A percentile compares a stretch with the other conserved stretches of the same genome.
Conservation (phyloP, 345 rosid species). For the Acer campestre region DNA sequence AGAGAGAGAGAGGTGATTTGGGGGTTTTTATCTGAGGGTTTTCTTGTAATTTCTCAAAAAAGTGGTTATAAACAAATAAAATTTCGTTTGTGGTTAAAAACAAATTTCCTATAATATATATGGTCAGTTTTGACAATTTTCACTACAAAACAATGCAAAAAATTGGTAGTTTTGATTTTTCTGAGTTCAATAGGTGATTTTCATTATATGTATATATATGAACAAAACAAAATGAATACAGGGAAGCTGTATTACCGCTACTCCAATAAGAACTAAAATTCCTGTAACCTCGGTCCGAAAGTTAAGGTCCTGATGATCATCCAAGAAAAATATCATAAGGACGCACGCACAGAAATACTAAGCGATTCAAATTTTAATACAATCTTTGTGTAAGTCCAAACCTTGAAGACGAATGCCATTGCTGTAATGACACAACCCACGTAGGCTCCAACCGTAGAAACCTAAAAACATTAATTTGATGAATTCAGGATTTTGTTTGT, state of each 20-base stretch:
- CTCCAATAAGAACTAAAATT: slow-evolving; percentile 40
- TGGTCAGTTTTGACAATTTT: no score
- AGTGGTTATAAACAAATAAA: no score
- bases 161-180: neutral
- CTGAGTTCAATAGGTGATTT: no score
- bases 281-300: slow-evolving; percentile 14
- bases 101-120: no score
- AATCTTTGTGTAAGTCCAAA: neutral
- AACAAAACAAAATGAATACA: no score
- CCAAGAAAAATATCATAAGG: slow-evolving; percentile 13
- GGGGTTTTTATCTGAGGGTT: no score
- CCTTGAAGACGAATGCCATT: slow-evolving; percentile 43
- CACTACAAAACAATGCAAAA: neutral
- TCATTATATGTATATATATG: no score
- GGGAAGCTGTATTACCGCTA: slow-evolving; percentile 30
- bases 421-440: slow-evolving; percentile 40
- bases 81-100: no score
- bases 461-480: slow-evolving; percentile 25
- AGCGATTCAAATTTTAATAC: neutral
- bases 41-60: no score
- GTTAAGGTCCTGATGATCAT: slow-evolving; percentile 29
- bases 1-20: no score
- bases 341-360: neutral
- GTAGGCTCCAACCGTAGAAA: slow-evolving; percentile 39
- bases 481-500: neutral